These are phyloP conservation scores for Immersiporthe knoxdaviesiana DNA, from an alignment of 2,329 filamentous ascomycete genomes.

Conservation along the genomic window DNA sequence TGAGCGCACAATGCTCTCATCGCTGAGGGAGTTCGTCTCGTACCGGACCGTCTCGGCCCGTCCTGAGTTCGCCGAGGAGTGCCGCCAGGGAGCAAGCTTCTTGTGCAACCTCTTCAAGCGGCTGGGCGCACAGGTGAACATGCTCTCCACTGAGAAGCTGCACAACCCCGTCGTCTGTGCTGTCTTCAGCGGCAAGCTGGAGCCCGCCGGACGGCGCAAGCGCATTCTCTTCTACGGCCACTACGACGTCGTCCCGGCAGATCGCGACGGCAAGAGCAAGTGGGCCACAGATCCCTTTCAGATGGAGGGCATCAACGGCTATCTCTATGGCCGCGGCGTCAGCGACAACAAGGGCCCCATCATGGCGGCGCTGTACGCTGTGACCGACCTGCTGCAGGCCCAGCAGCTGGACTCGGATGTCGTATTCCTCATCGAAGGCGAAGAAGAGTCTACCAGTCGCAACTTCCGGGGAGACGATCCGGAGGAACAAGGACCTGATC, in stretches of 20 bases:
- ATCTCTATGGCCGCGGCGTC: constrained; percentile 92
- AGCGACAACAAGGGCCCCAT: constrained; percentile 98
- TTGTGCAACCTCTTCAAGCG: constrained; percentile 89
- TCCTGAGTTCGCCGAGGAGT: constrained; percentile 86
- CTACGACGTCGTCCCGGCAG: constrained; percentile 94
- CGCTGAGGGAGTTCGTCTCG: constrained; percentile 81
- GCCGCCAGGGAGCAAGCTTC: constrained; percentile 88
- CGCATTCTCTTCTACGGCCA: constrained; percentile 96
- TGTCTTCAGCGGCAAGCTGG: constrained; percentile 77
- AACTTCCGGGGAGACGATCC: constrained; percentile 86
- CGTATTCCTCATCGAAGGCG: constrained; percentile 92
- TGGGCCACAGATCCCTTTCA: constrained; percentile 90
- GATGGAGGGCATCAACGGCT: constrained; percentile 88
- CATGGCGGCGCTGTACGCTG: constrained; percentile 90
- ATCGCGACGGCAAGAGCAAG: constrained; percentile 72
- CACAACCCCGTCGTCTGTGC: constrained; percentile 95
- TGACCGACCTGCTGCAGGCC: constrained; percentile 84
- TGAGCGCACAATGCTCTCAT: constrained; percentile 66
- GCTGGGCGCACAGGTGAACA: constrained; percentile 84
- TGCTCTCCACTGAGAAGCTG: constrained; percentile 65
- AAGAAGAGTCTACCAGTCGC: constrained; percentile 92
- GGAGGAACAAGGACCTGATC: constrained; percentile 79
- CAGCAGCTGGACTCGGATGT: constrained; percentile 85
- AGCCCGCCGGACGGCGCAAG: constrained; percentile 69
- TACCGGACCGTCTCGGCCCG: constrained; percentile 91